Base-by-base conservation (phyloP, 177 flowering plant genomes). In the Vitis hybrid region DNA sequence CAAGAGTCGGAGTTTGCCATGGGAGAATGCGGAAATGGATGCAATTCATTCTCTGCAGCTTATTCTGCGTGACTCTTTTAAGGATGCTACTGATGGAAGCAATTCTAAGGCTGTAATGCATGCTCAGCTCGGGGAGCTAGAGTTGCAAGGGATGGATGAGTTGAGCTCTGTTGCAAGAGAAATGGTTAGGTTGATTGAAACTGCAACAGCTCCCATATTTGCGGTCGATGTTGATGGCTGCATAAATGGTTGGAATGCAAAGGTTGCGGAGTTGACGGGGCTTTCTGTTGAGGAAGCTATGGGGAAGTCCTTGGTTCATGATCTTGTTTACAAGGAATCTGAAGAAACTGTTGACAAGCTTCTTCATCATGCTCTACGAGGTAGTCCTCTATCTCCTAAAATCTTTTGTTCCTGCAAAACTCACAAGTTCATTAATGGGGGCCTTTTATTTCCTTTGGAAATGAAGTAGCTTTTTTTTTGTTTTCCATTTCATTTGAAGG, bases 1-100 rank as follows among this genome's bases (percentile, higher is more conserved):
- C 10, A 91, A 95, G 83, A 93, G 92, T 75, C 80, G 90, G 69
- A 95, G 99, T 80, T 77, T 81, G 80, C 96, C 97, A 5, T 95
- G 99, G 99, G 98, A 95, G 75, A 89, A 79, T 79, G 92, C 96
- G 1, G 99, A 95, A 78, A 92, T 95, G 96, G 98, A 95, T 79
- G 99, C 98, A 18, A 91, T 95, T 70, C 99, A 93, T 75, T 95
- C 99, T 33, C 76, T 95, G 84, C 99, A 93, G 83, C 89, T 95
- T 68, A 95, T 95, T 74, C 76, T 95, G 73, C 84, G 98, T 52
- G 99, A 93, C 67, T 90, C 97, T 6, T 91, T 92, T 73, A 78
- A 56, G 62, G 91, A 87, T 68, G 82, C 83, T 33, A 33, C 6
- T 57, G 91, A 86, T 68, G 81, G 76, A 16, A 80, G 77, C 73